phyloP scores from a whole-genome alignment of 805 yeast species.

The Saccharomycopsis microspora region DNA sequence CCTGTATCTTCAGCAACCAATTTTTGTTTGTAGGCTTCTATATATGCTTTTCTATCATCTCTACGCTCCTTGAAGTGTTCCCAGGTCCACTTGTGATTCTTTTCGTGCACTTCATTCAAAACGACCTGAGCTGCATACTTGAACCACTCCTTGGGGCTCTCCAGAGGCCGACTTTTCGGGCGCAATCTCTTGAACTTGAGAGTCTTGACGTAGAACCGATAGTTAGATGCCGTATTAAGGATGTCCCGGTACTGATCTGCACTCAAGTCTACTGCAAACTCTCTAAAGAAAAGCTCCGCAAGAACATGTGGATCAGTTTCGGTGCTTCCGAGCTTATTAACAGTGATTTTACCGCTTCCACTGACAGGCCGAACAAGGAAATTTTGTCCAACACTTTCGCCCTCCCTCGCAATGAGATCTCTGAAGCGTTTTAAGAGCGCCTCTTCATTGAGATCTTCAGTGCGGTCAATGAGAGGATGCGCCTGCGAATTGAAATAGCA shows the following conservation, averaged over 20 bases:
- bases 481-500: slow-evolving; percentile 77
- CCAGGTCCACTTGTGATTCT: slow-evolving; percentile 83
- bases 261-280: slow-evolving; percentile 79
- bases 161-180: slow-evolving; percentile 40
- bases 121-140: slow-evolving; percentile 70
- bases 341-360: slow-evolving; percentile 72
- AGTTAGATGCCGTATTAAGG: slow-evolving; percentile 68
- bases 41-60: slow-evolving; percentile 60
- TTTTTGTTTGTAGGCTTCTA: slow-evolving; percentile 53
- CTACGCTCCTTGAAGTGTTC: slow-evolving; percentile 59
- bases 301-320: slow-evolving; percentile 57
- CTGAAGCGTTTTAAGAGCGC: slow-evolving; percentile 39
- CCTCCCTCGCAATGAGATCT: slow-evolving; percentile 25
- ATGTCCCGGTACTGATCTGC: slow-evolving; percentile 77
- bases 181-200: slow-evolving; percentile 60
- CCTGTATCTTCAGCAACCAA: slow-evolving; percentile 26
- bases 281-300: slow-evolving; percentile 72
- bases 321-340: slow-evolving; percentile 72
- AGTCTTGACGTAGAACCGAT: slow-evolving; percentile 69
- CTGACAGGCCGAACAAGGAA: slow-evolving; percentile 76
- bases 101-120: slow-evolving; percentile 68
- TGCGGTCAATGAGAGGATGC: slow-evolving; percentile 33
- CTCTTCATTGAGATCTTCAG: slow-evolving; percentile 25
- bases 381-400: slow-evolving; percentile 29
- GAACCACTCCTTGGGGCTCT: slow-evolving; percentile 76